A percentile compares a stretch with the other conserved stretches of the same genome.
These are phyloP conservation scores for Wickerhamiella lipophila DNA, from an alignment of 805 yeast genomes.

Conservation along the genomic window DNA sequence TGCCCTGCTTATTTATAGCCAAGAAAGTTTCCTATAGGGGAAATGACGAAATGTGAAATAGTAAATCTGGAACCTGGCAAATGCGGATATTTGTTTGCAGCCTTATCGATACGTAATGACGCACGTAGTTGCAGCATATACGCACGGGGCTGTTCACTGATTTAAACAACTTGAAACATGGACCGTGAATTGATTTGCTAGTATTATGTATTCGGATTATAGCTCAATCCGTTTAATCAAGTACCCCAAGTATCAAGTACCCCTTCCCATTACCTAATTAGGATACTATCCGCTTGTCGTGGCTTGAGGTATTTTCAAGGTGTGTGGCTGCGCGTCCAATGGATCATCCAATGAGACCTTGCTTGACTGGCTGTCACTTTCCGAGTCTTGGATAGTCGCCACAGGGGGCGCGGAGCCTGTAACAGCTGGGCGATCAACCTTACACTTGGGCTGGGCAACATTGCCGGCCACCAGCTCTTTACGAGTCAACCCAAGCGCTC, in stretches of 20 bases:
- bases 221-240: too few relatives aligned
- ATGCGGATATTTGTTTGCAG: background rate
- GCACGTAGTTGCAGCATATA: too few relatives aligned
- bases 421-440: background rate
- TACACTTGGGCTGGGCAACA: slow-evolving; percentile 19
- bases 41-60: background rate
- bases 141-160: too few relatives aligned
- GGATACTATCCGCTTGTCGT: too few relatives aligned
- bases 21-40: background rate
- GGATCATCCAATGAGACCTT: too few relatives aligned
- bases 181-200: too few relatives aligned
- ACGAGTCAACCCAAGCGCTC: slow-evolving; percentile 36
- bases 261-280: too few relatives aligned
- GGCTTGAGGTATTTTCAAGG: too few relatives aligned
- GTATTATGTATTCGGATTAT: too few relatives aligned
- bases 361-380: background rate
- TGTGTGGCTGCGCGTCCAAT: too few relatives aligned
- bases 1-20: background rate
- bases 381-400: background rate
- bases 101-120: background rate
- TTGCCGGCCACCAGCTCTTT: slow-evolving; percentile 13
- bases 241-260: too few relatives aligned
- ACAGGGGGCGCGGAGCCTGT: background rate
- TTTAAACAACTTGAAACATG: too few relatives aligned
- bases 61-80: background rate